phyloP scores from a whole-genome alignment of 768 basidiomycete species.

The Mycena filopes region DNA sequence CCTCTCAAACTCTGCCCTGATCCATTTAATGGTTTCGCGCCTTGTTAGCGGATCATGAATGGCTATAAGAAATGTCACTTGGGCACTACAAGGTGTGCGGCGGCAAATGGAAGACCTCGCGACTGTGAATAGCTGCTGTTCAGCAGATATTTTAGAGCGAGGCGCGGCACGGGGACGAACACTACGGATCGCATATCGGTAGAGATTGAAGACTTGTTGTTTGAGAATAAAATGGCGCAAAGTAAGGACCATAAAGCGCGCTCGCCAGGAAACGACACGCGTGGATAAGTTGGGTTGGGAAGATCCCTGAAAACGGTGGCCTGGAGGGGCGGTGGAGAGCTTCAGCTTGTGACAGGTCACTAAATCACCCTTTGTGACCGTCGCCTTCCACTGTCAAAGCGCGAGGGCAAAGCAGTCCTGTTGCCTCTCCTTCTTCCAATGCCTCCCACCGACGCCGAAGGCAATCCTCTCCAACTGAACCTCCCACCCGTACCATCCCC shows the following conservation, averaged over 20 bases:
- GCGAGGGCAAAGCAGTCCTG: conserved; percentile 21
- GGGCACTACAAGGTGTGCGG: background rate
- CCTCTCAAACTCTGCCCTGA: conserved; percentile 77
- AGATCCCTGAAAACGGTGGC: too few relatives aligned
- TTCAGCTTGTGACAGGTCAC: background rate
- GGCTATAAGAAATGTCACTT: conserved; percentile 47
- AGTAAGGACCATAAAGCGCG: conserved; percentile 47
- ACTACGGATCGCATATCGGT: conserved; percentile 75
- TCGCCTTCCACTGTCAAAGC: conserved; percentile 3
- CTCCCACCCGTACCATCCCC: conserved; percentile 17
- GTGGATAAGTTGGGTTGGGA: too few relatives aligned
- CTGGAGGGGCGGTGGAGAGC: too few relatives aligned
- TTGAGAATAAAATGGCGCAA: conserved; percentile 83
- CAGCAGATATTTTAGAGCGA: conserved; percentile 49
- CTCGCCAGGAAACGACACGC: background rate
- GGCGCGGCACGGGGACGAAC: conserved; percentile 53
- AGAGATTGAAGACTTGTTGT: conserved; percentile 68
- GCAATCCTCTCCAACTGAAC: conserved; percentile 31
- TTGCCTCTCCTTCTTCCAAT: conserved; percentile 24
- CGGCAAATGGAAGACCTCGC: conserved; percentile 24
- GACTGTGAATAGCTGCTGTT: conserved; percentile 17
- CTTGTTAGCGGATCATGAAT: conserved; percentile 72
- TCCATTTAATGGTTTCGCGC: conserved; percentile 75
- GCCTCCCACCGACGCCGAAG: conserved; percentile 31
- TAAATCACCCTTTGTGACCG: background rate